Conservation (phyloP, 2,329 filamentous ascomycete species). For the Xylaria sp. region DNA sequence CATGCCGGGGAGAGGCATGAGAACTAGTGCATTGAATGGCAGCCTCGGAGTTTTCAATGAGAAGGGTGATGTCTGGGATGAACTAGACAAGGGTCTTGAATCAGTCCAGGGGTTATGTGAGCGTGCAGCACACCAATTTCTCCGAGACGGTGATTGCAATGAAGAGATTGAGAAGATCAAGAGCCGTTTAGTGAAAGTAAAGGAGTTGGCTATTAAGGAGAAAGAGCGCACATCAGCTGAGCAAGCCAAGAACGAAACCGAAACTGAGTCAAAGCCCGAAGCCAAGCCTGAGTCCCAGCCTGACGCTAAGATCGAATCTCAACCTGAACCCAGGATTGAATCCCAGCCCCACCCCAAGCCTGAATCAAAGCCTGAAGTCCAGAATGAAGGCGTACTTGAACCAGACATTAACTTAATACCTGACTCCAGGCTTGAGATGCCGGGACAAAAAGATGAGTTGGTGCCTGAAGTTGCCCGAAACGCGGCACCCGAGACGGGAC, state of each 20-base stretch:
- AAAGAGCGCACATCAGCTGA: constrained; percentile 66
- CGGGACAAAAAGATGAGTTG: constrained; percentile 3
- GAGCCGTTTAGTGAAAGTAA: constrained; percentile 71
- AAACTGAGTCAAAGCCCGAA: constrained; percentile 11
- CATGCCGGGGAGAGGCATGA: constrained; percentile 43
- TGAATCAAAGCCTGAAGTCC: background rate
- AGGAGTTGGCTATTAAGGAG: constrained; percentile 69
- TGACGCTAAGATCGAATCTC: background rate
- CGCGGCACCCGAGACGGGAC: constrained; percentile 31
- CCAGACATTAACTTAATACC: constrained; percentile 6
- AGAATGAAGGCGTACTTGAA: background rate
- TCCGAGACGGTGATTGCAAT: constrained; percentile 88
- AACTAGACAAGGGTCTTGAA: constrained; percentile 82
- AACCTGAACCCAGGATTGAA: background rate
- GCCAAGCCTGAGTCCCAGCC: constrained; percentile 10
- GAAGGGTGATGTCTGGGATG: constrained; percentile 70
- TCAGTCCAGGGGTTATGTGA: constrained; percentile 85
- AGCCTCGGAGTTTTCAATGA: constrained; percentile 46
- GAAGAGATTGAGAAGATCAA: constrained; percentile 78
- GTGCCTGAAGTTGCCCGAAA: constrained; percentile 14
- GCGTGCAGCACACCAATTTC: constrained; percentile 85
- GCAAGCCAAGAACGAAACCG: constrained; percentile 51
- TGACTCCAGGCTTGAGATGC: constrained; percentile 6
- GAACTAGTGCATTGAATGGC: constrained; percentile 45
- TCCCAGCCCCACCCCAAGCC: background rate